Percentiles rank a stretch among this genome's conserved stretches.
Evolutionary conservation across 2,329 filamentous ascomycete species (phyloP).

Genomic region (Nemania abortiva): DNA sequence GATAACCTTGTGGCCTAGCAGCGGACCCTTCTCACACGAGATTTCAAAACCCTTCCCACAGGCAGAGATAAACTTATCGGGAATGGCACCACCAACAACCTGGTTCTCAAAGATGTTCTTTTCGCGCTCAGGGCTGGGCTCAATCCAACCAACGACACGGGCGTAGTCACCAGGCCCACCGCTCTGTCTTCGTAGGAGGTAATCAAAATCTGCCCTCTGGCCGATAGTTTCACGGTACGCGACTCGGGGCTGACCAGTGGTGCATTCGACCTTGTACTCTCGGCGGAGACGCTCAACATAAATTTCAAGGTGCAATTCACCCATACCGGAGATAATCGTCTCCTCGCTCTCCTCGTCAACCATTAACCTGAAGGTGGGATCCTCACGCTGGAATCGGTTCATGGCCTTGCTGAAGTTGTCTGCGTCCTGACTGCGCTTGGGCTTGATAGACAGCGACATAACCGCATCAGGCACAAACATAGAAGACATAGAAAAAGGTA

Average conservation of each 20-base stretch:
- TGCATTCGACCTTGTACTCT: constrained; percentile 96
- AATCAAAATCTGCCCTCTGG: constrained; percentile 85
- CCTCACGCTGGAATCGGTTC: constrained; percentile 97
- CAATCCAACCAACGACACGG: constrained; percentile 90
- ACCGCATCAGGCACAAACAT: constrained; percentile 99
- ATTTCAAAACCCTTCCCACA: constrained; percentile 94
- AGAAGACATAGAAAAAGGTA: constrained; percentile 95
- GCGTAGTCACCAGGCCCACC: constrained; percentile 97
- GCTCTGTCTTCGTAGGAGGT: constrained; percentile 92
- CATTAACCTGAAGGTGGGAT: constrained; percentile 95
- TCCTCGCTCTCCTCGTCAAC: constrained; percentile 94
- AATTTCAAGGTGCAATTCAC: constrained; percentile 95
- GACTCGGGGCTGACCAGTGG: constrained; percentile 96
- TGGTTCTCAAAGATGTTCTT: constrained; percentile 88
- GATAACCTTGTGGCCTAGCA: constrained; percentile 93
- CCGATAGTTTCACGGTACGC: constrained; percentile 96
- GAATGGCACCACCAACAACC: constrained; percentile 89
- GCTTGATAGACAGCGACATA: constrained; percentile 97
- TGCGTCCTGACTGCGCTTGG: constrained; percentile 90
- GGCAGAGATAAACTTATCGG: constrained; percentile 94
- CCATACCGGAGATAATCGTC: constrained; percentile 99
- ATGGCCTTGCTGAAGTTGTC: constrained; percentile 98
- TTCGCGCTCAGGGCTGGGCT: constrained; percentile 79
- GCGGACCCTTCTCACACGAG: constrained; percentile 85
- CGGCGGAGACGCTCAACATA: constrained; percentile 97